phyloP scores from a whole-genome alignment of 1,284 basidiomycete species.

The Trichosporon ovoides region DNA sequence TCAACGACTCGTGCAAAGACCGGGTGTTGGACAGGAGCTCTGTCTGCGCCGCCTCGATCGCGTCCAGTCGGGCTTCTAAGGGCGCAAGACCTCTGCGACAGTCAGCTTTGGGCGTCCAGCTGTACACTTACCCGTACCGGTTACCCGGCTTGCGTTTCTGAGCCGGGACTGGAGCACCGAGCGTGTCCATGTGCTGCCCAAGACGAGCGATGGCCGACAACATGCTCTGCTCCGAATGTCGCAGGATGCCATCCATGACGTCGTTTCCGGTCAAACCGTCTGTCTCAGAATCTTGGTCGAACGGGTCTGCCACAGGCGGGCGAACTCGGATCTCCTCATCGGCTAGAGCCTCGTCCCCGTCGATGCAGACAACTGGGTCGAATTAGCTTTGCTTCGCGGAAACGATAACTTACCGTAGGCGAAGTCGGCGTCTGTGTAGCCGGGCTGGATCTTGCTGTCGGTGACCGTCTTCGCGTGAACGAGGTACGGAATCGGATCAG shows the following conservation, averaged over 20 bases:
- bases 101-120: background rate
- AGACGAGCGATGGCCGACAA: slow-evolving; percentile 42
- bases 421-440: slow-evolving; percentile 45
- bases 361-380: slow-evolving; percentile 40
- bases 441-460: slow-evolving; percentile 39
- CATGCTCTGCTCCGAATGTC: slow-evolving; percentile 45
- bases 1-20: background rate
- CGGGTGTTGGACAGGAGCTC: background rate
- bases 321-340: background rate
- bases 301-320: background rate
- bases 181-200: slow-evolving; percentile 32
- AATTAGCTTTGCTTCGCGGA: background rate
- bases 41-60: background rate
- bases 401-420: slow-evolving; percentile 38
- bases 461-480: slow-evolving; percentile 32
- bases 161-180: background rate
- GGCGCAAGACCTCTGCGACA: background rate
- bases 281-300: background rate
- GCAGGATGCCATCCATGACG: slow-evolving; percentile 47
- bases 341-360: slow-evolving; percentile 11
- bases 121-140: background rate
- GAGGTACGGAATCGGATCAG: slow-evolving; percentile 43
- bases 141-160: background rate
- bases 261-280: slow-evolving; percentile 27
- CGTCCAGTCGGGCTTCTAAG: background rate